phyloP scores from a whole-genome alignment of 306 rosid genomes.

The Oemleria cerasiformis region DNA sequence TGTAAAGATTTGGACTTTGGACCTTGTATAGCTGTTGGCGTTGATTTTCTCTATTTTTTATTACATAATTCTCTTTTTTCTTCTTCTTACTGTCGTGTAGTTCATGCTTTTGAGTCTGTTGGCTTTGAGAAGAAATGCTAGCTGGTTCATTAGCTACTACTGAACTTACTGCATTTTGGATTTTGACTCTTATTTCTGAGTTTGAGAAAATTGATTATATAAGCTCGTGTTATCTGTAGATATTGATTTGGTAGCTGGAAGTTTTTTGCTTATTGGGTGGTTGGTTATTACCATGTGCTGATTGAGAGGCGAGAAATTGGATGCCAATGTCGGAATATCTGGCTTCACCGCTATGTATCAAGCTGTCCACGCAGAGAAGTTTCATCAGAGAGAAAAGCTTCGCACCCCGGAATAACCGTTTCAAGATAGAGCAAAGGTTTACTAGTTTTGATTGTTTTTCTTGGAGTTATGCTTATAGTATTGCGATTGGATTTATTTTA shows the following conservation, averaged over 20 bases:
- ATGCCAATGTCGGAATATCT: slow-evolving; percentile 65
- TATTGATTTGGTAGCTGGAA: slow-evolving; percentile 19
- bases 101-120: neutral
- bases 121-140: neutral
- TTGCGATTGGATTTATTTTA: neutral
- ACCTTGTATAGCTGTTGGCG: neutral
- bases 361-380: slow-evolving; percentile 43
- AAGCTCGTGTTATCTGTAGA: slow-evolving; percentile 7
- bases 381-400: slow-evolving; percentile 24
- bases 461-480: slow-evolving; percentile 1
- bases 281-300: slow-evolving; percentile 42
- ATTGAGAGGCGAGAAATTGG: slow-evolving; percentile 22
- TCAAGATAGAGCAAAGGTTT: slow-evolving; percentile 46
- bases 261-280: slow-evolving; percentile 17
- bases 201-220: neutral
- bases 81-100: neutral
- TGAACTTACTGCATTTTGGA: neutral
- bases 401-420: slow-evolving; percentile 21
- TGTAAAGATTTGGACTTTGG: neutral
- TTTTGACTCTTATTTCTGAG: neutral
- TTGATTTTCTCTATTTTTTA: neutral
- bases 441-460: neutral
- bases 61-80: neutral
- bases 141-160: neutral
- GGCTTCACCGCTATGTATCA: slow-evolving; percentile 48